Conservation (phyloP, 2,329 filamentous ascomycete genomes). For the Sclerotinia minor region DNA sequence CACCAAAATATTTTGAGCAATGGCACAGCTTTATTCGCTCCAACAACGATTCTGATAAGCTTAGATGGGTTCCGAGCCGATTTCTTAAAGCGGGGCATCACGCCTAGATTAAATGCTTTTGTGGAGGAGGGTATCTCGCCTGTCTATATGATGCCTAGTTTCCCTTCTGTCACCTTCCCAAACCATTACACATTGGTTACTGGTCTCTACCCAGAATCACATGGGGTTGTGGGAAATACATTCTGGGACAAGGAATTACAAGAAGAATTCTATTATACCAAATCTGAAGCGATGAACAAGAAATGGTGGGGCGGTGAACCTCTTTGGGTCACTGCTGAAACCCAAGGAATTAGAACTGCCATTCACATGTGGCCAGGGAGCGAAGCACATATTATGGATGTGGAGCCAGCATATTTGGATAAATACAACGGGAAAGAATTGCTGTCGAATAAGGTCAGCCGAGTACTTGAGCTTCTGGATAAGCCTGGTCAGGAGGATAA, state of each 20-base stretch:
- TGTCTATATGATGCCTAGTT: slow-evolving; percentile 88
- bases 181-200: slow-evolving; percentile 95
- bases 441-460: slow-evolving; percentile 72
- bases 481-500: slow-evolving; percentile 69
- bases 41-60: slow-evolving; percentile 90
- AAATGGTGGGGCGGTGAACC: slow-evolving; percentile 97
- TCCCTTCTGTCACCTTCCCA: slow-evolving; percentile 94
- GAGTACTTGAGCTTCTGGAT: slow-evolving; percentile 82
- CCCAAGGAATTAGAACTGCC: slow-evolving; percentile 72
- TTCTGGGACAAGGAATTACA: slow-evolving; percentile 84
- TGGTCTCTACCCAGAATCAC: slow-evolving; percentile 86
- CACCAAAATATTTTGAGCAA: slow-evolving; percentile 60
- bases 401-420: slow-evolving; percentile 79
- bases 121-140: slow-evolving; percentile 84
- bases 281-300: slow-evolving; percentile 70
- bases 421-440: slow-evolving; percentile 77
- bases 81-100: slow-evolving; percentile 80
- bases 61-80: slow-evolving; percentile 94
- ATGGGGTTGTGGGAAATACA: slow-evolving; percentile 89
- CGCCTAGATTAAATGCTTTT: slow-evolving; percentile 75
- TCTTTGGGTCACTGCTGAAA: slow-evolving; percentile 90
- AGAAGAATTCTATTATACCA: slow-evolving; percentile 85
- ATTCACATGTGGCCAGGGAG: slow-evolving; percentile 99
- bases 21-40: slow-evolving; percentile 83
- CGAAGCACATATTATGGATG: slow-evolving; percentile 77